Conservation (phyloP, 345 rosid species). For the Eucalyptus rudis region DNA sequence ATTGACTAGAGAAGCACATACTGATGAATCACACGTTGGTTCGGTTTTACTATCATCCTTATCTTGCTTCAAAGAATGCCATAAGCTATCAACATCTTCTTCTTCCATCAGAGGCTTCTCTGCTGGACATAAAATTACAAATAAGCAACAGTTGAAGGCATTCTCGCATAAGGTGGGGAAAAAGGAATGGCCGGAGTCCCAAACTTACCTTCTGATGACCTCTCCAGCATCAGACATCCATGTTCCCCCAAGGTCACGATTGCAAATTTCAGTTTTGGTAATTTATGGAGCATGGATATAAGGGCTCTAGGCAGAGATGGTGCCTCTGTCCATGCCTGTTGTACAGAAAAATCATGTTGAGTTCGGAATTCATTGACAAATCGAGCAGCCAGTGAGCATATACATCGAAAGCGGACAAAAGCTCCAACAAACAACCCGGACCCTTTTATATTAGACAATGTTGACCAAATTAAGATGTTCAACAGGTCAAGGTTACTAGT, state of each 20-base stretch:
- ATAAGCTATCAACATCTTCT: slow-evolving; percentile 43
- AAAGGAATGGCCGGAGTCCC: background rate
- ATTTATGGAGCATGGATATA: slow-evolving; percentile 55
- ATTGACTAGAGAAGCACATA: background rate
- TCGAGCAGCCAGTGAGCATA: background rate
- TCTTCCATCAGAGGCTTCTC: slow-evolving; percentile 32
- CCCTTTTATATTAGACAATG: background rate
- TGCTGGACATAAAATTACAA: background rate
- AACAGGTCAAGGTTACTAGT: background rate
- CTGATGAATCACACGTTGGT: slow-evolving; percentile 59
- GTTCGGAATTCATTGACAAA: background rate
- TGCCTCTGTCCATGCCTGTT: slow-evolving; percentile 72
- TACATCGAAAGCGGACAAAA: background rate
- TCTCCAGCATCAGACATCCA: slow-evolving; percentile 83
- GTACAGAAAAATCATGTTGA: background rate
- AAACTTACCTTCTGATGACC: slow-evolving; percentile 44
- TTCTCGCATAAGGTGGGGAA: background rate
- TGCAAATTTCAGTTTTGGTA: slow-evolving; percentile 68
- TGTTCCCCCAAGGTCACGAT: slow-evolving; percentile 80
- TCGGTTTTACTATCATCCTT: slow-evolving; percentile 21
- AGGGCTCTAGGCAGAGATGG: slow-evolving; percentile 59
- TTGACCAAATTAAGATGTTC: background rate
- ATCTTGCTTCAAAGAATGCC: slow-evolving; percentile 29
- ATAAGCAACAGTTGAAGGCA: background rate
- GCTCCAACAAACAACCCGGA: background rate